phyloP scores from a whole-genome alignment of 1,284 basidiomycete genomes.

The Fistulinella staudtii region DNA sequence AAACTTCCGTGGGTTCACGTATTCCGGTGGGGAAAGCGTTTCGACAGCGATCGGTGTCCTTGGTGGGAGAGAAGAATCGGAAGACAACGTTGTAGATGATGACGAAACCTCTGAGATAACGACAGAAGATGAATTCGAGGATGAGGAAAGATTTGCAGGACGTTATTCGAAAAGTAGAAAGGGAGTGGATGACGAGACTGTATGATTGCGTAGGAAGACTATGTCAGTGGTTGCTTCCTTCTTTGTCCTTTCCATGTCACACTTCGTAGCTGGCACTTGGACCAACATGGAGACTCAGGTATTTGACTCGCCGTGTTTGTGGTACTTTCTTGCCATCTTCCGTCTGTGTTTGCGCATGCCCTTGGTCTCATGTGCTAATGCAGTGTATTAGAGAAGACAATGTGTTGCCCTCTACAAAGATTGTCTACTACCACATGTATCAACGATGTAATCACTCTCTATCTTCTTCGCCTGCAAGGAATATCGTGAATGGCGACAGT shows the following conservation, averaged over 20 bases:
- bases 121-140: conserved; percentile 67
- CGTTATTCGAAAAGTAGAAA: conserved; percentile 59
- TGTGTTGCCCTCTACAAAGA: conserved; percentile 12
- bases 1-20: conserved; percentile 91
- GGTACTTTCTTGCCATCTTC: conserved; percentile 8
- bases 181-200: conserved; percentile 41
- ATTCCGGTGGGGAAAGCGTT: conserved; percentile 77
- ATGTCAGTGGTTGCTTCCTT: conserved; percentile 10
- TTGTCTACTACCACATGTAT: conserved; percentile 28
- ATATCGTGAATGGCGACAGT: background rate
- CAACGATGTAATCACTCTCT: conserved; percentile 24
- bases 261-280: conserved; percentile 13
- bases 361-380: conserved; percentile 6
- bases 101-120: conserved; percentile 47
- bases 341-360: conserved; percentile 1
- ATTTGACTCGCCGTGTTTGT: conserved; percentile 6
- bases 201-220: conserved; percentile 13
- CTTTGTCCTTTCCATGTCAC: conserved; percentile 1
- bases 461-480: conserved; percentile 3
- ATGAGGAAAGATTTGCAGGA: conserved; percentile 52
- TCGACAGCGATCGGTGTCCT: conserved; percentile 38
- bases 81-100: conserved; percentile 42
- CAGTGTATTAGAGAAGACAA: conserved; percentile 6
- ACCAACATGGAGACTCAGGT: conserved; percentile 18
- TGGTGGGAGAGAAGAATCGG: conserved; percentile 39